Evolutionary conservation across 1,139 yeast species (phyloP), one percentile per base, ranked within the genome.

Genomic region (Sugiyamaella xylanicola): DNA sequence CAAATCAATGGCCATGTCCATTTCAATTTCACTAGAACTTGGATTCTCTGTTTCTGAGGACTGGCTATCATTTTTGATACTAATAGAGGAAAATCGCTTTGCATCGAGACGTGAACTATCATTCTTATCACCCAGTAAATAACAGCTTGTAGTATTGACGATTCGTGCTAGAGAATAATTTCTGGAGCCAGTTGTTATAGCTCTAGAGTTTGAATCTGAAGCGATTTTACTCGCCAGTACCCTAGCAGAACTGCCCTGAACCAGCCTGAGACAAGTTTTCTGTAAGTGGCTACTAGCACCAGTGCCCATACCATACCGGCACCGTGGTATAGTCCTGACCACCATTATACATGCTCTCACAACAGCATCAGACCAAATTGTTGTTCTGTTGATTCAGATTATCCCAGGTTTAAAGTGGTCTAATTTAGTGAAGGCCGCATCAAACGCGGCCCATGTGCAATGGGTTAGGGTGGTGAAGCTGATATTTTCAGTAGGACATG

Each of bases 281-380:
- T n/a, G n/a, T n/a, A n/a, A n/a, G n/a, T n/a, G n/a, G n/a, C n/a
- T 25, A 9, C 5, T 8, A 11, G 15, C 15, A 32, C 37, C 37
- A 32, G 37, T 4, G 15, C 37, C 4, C 37, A 13, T 32, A 4
- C 15, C 37, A 46, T 29, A 15, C n/a, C 36, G 29, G 21, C 5
- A 20, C 17, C 43, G 32, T 7, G 42, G 32, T 5, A 46, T 13
- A 16, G 4, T 21, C 35, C 43, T 46, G 20, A 25, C 11, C 15
- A 36, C 25, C 50, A 46, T 46, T 21, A 21, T 22, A 29, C 27
- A 36, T 4, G 22, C 5, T 16, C 37, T 17, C 16, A 5, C 36
- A 42, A 25, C 15, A 35, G 46, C 46, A 42, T 22, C 42, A 41
- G 44, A 5, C n/a, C n/a, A n/a, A n/a, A n/a, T n/a, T n/a, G n/a